Base-by-base conservation (phyloP, 257 asterid genomes). In the Apocynum venetum region DNA sequence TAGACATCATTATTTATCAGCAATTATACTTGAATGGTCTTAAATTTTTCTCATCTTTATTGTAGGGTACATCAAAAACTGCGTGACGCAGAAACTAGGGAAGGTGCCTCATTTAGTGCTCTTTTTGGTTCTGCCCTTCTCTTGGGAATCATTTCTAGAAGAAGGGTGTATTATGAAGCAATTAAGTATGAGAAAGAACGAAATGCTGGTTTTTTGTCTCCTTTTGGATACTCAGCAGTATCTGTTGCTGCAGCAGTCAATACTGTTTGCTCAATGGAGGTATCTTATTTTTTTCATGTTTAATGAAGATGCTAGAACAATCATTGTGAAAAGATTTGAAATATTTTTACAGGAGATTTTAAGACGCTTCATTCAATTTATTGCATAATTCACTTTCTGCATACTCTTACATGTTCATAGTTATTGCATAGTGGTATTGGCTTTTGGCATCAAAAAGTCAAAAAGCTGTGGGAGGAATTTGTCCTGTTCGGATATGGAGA, bases 31-130 rank as follows among this genome's bases (percentile, higher is more conserved):
- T 6, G 35, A 38, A 53, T 57, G 46, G 59, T 80, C 25, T 48
- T 38, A 52, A 53, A 36, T 80, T 49, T 25, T 15, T 13, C 40
- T 53, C 73, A 74, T 81, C 49, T 63, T 70, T 41, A 52, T 77
- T 83, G 82, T 84, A 94, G 98, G 89, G 88, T 94, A 82, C 98
- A 94, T 83, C 92, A 80, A 67, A 94, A 89, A 86, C 83, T 84
- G 74, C 90, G 90, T 13, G 78, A 86, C 76, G 75, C 92, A 65
- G 97, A 92, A 87, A 86, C 83, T 67, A 91, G 98, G 49, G 97
- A 88, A 88, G 98, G 98, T 56, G 92, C 98, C 75, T 91, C 98
- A 52, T 93, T 93, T 84, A 89, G 86, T 57, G 85, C 90, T 74
- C 97, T 93, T 80, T 93, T 93, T 81, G 92, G 96, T 69, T 78